Evolutionary conservation across 2,329 filamentous ascomycete species (phyloP).

Genomic region (Ophiocordyceps camponoti-leonardi): DNA sequence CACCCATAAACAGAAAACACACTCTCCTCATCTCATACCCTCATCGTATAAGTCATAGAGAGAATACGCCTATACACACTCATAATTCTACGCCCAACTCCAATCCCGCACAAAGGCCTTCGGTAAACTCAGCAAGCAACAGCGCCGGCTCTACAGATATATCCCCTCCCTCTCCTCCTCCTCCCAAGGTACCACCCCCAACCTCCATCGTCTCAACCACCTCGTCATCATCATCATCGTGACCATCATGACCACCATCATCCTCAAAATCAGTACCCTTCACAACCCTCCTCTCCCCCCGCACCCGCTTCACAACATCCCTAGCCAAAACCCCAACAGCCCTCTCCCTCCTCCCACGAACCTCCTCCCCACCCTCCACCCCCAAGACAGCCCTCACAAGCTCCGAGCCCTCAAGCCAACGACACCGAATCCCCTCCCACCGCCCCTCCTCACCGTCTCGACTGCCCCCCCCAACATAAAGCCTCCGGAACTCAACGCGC

Average conservation of each 20-base stretch:
- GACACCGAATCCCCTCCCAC: constrained; percentile 52
- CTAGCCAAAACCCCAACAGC: constrained; percentile 55
- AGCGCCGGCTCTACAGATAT: background rate
- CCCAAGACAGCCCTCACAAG: constrained; percentile 39
- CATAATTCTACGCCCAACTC: background rate
- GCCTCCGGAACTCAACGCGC: constrained; percentile 50
- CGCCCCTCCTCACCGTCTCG: no score
- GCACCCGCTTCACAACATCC: constrained; percentile 62
- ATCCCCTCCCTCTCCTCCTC: constrained; percentile 14
- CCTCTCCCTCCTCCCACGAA: constrained; percentile 30
- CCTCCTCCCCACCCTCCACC: constrained; percentile 24
- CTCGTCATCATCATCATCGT: no score
- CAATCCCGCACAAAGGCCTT: no score
- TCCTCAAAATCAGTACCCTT: no score
- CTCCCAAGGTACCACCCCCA: constrained; percentile 27
- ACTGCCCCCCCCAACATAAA: no score
- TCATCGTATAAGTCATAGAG: no score
- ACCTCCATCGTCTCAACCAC: no score
- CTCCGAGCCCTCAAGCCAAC: constrained; percentile 44
- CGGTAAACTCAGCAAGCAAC: background rate
- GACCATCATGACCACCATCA: background rate
- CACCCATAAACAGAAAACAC: no score
- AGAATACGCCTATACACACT: no score
- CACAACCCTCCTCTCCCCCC: constrained; percentile 37
- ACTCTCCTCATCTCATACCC: no score